Percentiles rank a stretch among this genome's conserved stretches.
Evolutionary conservation across 225 moss, liverwort and hornwort genomes (phyloP).

Genomic region (Physcomitrium patens): DNA sequence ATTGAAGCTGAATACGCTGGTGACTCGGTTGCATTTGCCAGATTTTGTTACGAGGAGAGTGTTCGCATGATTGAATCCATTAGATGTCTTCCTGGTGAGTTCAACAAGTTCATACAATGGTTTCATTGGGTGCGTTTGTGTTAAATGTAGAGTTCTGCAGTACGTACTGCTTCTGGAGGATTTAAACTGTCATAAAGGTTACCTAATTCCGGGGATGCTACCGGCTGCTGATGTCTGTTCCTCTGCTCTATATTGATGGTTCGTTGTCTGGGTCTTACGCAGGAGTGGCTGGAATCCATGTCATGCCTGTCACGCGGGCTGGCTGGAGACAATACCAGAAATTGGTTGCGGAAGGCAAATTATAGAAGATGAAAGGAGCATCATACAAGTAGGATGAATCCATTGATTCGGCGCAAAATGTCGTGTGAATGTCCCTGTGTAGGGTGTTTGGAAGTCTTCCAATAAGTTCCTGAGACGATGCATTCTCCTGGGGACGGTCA

Average conservation of each 20-base stretch:
- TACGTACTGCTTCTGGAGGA: not conserved
- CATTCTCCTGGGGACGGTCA: too few relatives aligned
- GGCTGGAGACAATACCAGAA: slow-evolving; percentile 44
- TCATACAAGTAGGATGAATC: not conserved
- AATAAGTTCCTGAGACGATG: too few relatives aligned
- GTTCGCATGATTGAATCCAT: slow-evolving; percentile 49
- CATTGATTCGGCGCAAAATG: not conserved
- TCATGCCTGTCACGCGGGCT: slow-evolving; percentile 48
- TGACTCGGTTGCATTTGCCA: slow-evolving; percentile 40
- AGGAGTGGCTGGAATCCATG: slow-evolving; percentile 56
- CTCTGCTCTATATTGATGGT: not conserved
- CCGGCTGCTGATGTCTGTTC: not conserved
- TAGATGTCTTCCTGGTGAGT: slow-evolving; percentile 56
- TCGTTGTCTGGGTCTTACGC: not conserved
- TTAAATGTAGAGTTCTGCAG: not conserved
- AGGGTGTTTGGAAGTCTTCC: not conserved
- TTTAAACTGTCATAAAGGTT: not conserved
- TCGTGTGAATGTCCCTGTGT: not conserved
- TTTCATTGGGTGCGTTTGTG: not conserved
- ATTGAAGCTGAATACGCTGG: slow-evolving; percentile 42
- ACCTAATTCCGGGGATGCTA: not conserved
- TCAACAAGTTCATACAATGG: not conserved
- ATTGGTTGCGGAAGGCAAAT: slow-evolving; percentile 41
- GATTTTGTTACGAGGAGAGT: slow-evolving; percentile 55
- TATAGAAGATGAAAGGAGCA: slow-evolving; percentile 11